Percentiles rank a stretch among this genome's conserved stretches.
phyloP scores from a whole-genome alignment of 345 rosid species.

The Gossypium sturtianum region DNA sequence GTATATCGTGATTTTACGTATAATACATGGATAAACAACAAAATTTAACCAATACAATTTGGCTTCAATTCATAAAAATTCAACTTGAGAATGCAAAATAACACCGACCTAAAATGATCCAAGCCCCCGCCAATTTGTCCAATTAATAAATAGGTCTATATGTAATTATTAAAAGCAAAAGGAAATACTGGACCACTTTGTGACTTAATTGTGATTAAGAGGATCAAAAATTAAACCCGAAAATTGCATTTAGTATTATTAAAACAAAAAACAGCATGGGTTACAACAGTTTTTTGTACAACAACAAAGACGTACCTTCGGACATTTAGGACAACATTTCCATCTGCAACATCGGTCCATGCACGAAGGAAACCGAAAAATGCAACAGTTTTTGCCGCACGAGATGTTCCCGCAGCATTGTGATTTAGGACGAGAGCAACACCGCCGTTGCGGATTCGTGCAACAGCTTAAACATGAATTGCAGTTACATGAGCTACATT shows the following conservation, averaged over 20 bases:
- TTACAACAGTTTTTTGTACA: conserved; percentile 45
- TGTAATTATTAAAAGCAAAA: too few relatives aligned
- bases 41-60: too few relatives aligned
- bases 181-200: too few relatives aligned
- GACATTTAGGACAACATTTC: conserved; percentile 48
- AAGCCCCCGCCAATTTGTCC: too few relatives aligned
- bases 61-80: too few relatives aligned
- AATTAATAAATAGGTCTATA: too few relatives aligned
- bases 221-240: conserved; percentile 4
- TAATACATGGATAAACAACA: too few relatives aligned
- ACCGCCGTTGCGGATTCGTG: conserved; percentile 24
- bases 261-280: conserved; percentile 49
- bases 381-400: conserved; percentile 38
- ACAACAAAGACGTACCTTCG: conserved; percentile 36
- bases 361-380: conserved; percentile 41
- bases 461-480: conserved; percentile 22
- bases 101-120: too few relatives aligned
- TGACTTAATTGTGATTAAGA: not conserved
- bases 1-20: too few relatives aligned
- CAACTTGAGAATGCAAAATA: too few relatives aligned
- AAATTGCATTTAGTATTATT: conserved; percentile 22
- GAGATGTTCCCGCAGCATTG: conserved; percentile 39
- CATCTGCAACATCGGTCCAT: conserved; percentile 38
- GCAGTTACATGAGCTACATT: not conserved
- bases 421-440: conserved; percentile 37